Conservation (phyloP, 2,329 filamentous ascomycete genomes). For the Colletotrichum salicis region DNA sequence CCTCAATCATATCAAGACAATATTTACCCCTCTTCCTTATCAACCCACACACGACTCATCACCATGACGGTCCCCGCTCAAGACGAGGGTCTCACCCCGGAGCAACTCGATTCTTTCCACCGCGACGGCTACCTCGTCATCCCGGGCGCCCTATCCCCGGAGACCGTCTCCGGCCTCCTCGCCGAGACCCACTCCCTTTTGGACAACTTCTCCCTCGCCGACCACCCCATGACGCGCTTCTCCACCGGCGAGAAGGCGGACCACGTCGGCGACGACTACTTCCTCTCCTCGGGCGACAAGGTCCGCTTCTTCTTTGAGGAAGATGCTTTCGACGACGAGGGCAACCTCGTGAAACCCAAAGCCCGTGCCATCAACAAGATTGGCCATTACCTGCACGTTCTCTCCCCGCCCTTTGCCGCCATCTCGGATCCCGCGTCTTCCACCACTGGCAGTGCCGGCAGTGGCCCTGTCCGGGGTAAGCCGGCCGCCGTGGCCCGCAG, state of each 20-base stretch:
- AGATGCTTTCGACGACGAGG: slow-evolving; percentile 79
- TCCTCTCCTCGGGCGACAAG: slow-evolving; percentile 89
- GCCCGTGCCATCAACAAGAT: slow-evolving; percentile 89
- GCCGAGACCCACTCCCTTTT: slow-evolving; percentile 80
- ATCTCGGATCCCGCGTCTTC: slow-evolving; percentile 63
- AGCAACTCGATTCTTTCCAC: slow-evolving; percentile 78
- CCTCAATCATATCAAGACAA: not conserved
- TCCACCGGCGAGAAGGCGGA: slow-evolving; percentile 79
- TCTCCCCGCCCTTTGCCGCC: slow-evolving; percentile 73
- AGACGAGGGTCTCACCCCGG: slow-evolving; percentile 70
- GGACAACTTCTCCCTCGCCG: slow-evolving; percentile 77
- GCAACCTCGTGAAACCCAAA: slow-evolving; percentile 80
- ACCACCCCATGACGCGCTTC: slow-evolving; percentile 94
- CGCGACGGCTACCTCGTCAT: slow-evolving; percentile 92
- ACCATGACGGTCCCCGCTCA: slow-evolving; percentile 19
- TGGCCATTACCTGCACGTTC: slow-evolving; percentile 78
- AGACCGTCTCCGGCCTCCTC: slow-evolving; percentile 76
- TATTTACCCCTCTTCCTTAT: not conserved
- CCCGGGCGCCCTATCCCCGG: slow-evolving; percentile 75
- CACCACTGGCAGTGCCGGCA: slow-evolving; percentile 41
- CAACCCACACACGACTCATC: not conserved
- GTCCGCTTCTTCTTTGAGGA: slow-evolving; percentile 98
- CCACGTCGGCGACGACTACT: slow-evolving; percentile 95
- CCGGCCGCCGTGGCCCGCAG: slow-evolving; percentile 73
- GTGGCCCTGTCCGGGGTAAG: slow-evolving; percentile 44